These are phyloP conservation scores for Psidium guajava DNA, from an alignment of 345 rosid species.

Conservation along the genomic window DNA sequence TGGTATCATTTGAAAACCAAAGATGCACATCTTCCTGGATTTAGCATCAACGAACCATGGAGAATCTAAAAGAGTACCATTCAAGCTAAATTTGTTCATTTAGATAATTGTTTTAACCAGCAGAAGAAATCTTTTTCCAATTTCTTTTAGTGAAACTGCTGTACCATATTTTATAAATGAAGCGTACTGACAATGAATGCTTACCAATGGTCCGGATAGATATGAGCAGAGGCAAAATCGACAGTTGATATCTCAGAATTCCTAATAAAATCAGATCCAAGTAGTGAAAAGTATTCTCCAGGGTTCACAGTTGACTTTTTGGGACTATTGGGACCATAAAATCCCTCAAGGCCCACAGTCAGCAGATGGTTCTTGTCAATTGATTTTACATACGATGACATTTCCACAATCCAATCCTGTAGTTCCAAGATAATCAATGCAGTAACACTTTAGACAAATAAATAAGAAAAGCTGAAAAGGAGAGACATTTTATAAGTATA, in stretches of 20 bases:
- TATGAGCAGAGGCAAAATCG: constrained; percentile 90
- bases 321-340: constrained; percentile 77
- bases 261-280: constrained; percentile 87
- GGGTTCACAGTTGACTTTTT: constrained; percentile 74
- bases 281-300: constrained; percentile 61
- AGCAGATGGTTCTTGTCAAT: constrained; percentile 80
- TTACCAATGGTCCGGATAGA: constrained; percentile 96
- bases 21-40: background rate
- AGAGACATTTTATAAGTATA: background rate
- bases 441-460: background rate
- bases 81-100: background rate
- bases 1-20: background rate
- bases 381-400: constrained; percentile 75
- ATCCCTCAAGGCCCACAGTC: constrained; percentile 92
- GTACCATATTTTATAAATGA: background rate
- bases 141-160: background rate
- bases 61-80: background rate
- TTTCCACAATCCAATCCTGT: constrained; percentile 91
- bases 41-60: background rate
- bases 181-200: constrained; percentile 1
- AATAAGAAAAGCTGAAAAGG: background rate
- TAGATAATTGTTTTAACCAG: background rate
- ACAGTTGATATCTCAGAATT: constrained; percentile 45
- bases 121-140: background rate
- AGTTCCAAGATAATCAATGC: background rate